Percentiles rank a stretch among this genome's conserved stretches.
phyloP scores from a whole-genome alignment of 805 yeast genomes.

The Metschnikowia aberdeeniae region DNA sequence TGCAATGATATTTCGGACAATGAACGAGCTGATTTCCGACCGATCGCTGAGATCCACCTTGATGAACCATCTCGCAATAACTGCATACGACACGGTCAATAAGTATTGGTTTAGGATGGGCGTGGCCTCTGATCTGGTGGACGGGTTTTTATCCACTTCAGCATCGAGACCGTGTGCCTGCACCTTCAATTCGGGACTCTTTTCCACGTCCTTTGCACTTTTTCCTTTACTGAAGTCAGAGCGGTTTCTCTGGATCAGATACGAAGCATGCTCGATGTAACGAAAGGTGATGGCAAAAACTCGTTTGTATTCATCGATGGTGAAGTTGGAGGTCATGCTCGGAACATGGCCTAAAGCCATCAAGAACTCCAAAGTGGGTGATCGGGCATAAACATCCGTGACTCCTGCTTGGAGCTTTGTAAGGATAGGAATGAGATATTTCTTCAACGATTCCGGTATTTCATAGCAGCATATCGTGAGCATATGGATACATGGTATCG shows the following conservation, averaged over 20 bases:
- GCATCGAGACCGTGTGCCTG: conserved; percentile 42
- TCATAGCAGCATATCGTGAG: conserved; percentile 78
- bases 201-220: conserved; percentile 5
- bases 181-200: not conserved
- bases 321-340: conserved; percentile 62
- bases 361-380: conserved; percentile 74
- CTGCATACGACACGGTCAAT: conserved; percentile 59
- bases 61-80: conserved; percentile 69
- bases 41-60: conserved; percentile 59
- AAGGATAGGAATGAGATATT: conserved; percentile 62
- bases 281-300: conserved; percentile 83
- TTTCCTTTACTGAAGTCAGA: conserved; percentile 8
- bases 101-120: conserved; percentile 58
- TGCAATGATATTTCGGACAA: conserved; percentile 51
- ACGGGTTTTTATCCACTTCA: conserved; percentile 50
- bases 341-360: conserved; percentile 64
- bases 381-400: conserved; percentile 62
- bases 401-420: conserved; percentile 73
- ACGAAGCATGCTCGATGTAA: conserved; percentile 68
- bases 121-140: conserved; percentile 46
- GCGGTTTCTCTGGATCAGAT: conserved; percentile 31
- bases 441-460: conserved; percentile 67
- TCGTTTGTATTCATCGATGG: conserved; percentile 69
- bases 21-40: conserved; percentile 54
- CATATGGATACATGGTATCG: conserved; percentile 73